phyloP scores from a whole-genome alignment of 2,329 filamentous ascomycete species.

The Monilinia laxa region DNA sequence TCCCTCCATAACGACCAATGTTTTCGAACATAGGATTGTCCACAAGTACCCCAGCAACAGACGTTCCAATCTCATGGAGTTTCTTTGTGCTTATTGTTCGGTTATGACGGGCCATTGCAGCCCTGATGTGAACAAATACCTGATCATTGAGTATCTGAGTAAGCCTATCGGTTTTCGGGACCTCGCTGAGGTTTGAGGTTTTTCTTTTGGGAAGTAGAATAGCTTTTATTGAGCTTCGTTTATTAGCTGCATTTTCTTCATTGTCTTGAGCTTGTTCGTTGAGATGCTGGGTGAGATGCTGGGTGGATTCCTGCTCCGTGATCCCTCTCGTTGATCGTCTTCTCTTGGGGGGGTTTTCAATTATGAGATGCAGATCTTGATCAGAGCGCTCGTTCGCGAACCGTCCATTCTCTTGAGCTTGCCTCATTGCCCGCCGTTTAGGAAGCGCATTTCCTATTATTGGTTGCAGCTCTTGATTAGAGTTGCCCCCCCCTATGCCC shows the following conservation, averaged over 20 bases:
- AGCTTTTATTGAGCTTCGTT: neutral
- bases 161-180: neutral
- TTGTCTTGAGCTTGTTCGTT: neutral
- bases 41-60: constrained; percentile 15
- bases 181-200: neutral
- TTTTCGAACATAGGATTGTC: constrained; percentile 7
- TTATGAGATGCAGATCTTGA: neutral
- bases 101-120: constrained; percentile 19
- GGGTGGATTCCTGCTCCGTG: neutral
- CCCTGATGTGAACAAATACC: constrained; percentile 19
- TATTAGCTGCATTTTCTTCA: neutral
- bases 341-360: neutral
- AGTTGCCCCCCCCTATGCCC: neutral
- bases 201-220: neutral
- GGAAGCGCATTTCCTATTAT: neutral
- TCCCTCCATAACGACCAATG: neutral
- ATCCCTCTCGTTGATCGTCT: neutral
- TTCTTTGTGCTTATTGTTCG: constrained; percentile 1
- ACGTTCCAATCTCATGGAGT: constrained; percentile 20
- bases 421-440: neutral
- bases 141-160: constrained; percentile 7
- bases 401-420: neutral
- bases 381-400: neutral
- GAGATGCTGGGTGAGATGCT: neutral
- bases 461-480: neutral